These are phyloP conservation scores for Trematosphaeria pertusa DNA, from an alignment of 2,329 filamentous ascomycete genomes.

Conservation along the genomic window DNA sequence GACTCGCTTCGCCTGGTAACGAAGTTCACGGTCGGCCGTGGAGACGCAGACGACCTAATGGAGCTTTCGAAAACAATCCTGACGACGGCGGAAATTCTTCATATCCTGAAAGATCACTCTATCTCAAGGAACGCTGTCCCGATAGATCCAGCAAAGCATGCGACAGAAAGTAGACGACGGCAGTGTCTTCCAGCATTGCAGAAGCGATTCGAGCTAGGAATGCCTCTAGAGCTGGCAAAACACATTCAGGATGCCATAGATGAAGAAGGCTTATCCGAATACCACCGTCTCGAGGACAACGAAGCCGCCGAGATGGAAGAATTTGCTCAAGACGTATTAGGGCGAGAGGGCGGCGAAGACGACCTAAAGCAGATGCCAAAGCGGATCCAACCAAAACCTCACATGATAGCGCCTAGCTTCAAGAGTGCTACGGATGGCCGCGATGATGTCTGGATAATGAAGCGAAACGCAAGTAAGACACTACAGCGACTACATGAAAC, in stretches of 20 bases:
- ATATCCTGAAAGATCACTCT: constrained; percentile 33
- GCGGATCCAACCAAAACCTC: constrained; percentile 44
- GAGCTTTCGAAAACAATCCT: constrained; percentile 81
- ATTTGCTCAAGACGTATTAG: constrained; percentile 75
- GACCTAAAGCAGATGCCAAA: constrained; percentile 55
- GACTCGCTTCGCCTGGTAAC: constrained; percentile 91
- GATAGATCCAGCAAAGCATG: constrained; percentile 8
- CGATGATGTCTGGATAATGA: constrained; percentile 69
- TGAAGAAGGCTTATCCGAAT: constrained; percentile 84
- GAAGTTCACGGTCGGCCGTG: constrained; percentile 90
- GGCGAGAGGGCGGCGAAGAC: constrained; percentile 66
- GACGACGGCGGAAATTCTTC: constrained; percentile 71
- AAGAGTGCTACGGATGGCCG: constrained; percentile 46
- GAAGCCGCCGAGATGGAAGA: constrained; percentile 74
- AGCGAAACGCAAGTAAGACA: constrained; percentile 67
- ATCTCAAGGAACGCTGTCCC: constrained; percentile 24
- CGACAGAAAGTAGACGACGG: constrained; percentile 24
- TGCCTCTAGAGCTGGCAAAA: constrained; percentile 71
- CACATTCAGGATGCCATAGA: constrained; percentile 83
- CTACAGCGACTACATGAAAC: constrained; percentile 73
- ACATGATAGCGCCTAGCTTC: constrained; percentile 37
- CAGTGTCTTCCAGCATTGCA: constrained; percentile 53
- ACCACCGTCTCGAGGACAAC: constrained; percentile 77
- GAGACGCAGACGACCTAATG: constrained; percentile 90
- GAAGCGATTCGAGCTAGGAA: constrained; percentile 68